Base-by-base conservation (phyloP, 805 yeast species). In the Pichia sporocuriosa region DNA sequence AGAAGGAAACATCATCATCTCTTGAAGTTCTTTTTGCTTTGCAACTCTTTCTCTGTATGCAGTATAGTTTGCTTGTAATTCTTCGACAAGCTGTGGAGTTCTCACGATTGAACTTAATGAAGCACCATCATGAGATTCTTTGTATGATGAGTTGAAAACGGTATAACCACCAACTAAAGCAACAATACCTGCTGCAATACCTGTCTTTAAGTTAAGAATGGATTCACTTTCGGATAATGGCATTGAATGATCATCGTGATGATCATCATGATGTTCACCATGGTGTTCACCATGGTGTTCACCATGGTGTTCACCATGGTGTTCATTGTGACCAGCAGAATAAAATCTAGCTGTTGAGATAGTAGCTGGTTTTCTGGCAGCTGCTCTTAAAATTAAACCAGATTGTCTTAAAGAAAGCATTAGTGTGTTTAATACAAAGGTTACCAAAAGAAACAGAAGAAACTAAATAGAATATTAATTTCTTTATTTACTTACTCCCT, bases 141-240 rank as follows among this genome's bases (percentile, higher is more conserved):
- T 69, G 44, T 73, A 77, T 39, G 69, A 64, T 53, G 69, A 72
- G 53, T 78, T 73, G 40, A 62, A 63, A 52, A 68, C 65, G 55
- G 69, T 62, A 51, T 70, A 70, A 53, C 75, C 70, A 51, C 65
- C 66, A 17, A 70, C 61, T 4, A 51, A 47, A 7, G 48, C 37
- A 1, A 51, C 44, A n/a, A 51, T 39, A 15, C 45, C 49, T 12
- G 48, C 43, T 21, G 52, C 48, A 7, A 50, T 48, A 7, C 53
- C 41, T 2, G 63, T 55, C 33, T 49, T 43, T 23, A 35, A 48
- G 44, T 60, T 56, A 37, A 60, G 12, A n/a, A 62, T 51, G 3
- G 57, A 44, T 41, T 58, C 62, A n/a, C 54, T 47, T 33, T 57
- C 61, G 3, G 57, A 52, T 10, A 57, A 30, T 26, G 51, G 52